Base-by-base conservation (phyloP, 2,329 filamentous ascomycete species). In the Bipolaris zeicola region DNA sequence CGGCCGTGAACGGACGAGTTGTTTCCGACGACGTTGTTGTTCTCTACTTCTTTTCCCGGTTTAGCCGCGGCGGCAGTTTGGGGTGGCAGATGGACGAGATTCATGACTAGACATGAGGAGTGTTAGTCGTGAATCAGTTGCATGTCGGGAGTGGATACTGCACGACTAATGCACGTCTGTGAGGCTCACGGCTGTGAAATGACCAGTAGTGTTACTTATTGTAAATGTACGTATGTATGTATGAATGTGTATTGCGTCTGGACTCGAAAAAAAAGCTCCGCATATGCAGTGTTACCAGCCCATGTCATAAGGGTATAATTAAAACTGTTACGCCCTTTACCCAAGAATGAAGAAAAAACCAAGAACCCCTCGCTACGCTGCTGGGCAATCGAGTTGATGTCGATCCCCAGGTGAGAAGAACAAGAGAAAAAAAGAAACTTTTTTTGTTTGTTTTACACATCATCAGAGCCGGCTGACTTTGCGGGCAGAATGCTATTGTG, bases 391-490 rank as follows among this genome's bases (percentile, higher is more conserved):
- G 42, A 28, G 10, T 13, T 26, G 31, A 11, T n/a, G n/a, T 5
- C 26, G 24, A 28, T 11, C 0, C 20, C 38, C 38, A 22, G 18
- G 22, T 28, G 41, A 20, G 13, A 47, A 37, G 24, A 14, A 28
- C 2, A 14, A 31, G 6, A 26, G 24, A 24, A 24, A 8, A 16
- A 13, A 50, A 26, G 5, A 8, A 33, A 50, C 16, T 16, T 33
- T 44, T 43, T 5, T 26, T 20, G 20, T 41, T 5, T 26, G 13
- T n/a, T n/a, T 18, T 45, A 10, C 13, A 37, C 4, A 26, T 16
- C 10, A 50, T 49, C 52, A 50, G 45, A 52, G 57, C 53, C 45
- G 16, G 41, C 53, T 53, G 41, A 52, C 28, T n/a, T 45, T 38
- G 11, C 11, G 3, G 13, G 22, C 18, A 22, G 3, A 2, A 8